Evolutionary conservation across 257 asterid species (phyloP).

Genomic region (Solanum rostratum): DNA sequence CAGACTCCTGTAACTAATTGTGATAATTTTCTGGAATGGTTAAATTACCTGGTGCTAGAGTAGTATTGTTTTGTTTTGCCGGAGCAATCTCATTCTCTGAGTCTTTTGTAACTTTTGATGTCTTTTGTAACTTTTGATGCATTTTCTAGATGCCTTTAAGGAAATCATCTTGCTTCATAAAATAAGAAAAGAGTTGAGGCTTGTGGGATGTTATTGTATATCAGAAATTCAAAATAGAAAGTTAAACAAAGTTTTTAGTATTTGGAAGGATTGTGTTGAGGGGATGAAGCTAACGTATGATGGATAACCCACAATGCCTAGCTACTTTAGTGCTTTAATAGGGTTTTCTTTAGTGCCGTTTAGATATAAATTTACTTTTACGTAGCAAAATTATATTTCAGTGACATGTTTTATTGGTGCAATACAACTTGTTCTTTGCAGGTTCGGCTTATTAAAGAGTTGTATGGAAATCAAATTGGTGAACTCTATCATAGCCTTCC

Average conservation of each 20-base stretch:
- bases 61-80: not conserved
- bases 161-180: not conserved
- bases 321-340: not conserved
- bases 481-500: conserved; percentile 93
- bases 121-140: not conserved
- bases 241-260: not conserved
- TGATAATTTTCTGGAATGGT: not conserved
- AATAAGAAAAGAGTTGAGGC: not conserved
- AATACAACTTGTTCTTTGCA: conserved; percentile 26
- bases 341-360: not conserved
- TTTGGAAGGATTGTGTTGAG: not conserved
- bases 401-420: not conserved
- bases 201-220: not conserved
- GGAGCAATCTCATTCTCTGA: not conserved
- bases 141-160: not conserved
- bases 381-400: not conserved
- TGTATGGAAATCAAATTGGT: conserved; percentile 90
- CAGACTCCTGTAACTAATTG: not conserved
- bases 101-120: not conserved
- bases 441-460: conserved; percentile 91
- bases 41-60: not conserved
- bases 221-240: not conserved
- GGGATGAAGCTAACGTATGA: not conserved
- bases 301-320: not conserved
- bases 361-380: not conserved